phyloP scores from a whole-genome alignment of 257 asterid species.

The Plantago ovata region DNA sequence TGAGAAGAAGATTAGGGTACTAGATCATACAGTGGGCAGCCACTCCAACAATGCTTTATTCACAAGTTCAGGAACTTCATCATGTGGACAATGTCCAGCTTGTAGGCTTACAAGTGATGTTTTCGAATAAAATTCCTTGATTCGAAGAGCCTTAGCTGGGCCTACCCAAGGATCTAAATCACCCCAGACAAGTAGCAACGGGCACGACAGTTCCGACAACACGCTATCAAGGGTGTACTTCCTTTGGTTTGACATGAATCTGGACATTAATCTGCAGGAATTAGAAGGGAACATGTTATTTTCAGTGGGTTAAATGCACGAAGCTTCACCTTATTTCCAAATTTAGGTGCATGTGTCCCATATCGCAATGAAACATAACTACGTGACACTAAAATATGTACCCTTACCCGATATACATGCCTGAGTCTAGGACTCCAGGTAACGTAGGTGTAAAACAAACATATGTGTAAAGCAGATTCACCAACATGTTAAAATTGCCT shows the following conservation, averaged over 20 bases:
- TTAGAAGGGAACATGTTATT: neutral
- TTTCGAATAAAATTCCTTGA: constrained; percentile 69
- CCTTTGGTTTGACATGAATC: constrained; percentile 76
- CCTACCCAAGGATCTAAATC: constrained; percentile 97
- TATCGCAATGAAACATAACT: neutral
- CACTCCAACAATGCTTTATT: constrained; percentile 80
- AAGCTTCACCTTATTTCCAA: neutral
- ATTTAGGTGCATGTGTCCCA: neutral
- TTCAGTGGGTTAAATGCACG: neutral
- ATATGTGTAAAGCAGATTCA: too few species aligned
- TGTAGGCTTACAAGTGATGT: constrained; percentile 62
- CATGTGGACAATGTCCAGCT: constrained; percentile 97
- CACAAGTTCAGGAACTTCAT: constrained; percentile 87
- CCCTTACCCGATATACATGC: too few species aligned
- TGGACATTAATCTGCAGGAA: constrained; percentile 67
- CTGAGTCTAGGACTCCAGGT: too few species aligned
- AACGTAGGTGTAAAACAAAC: too few species aligned
- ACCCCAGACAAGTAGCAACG: constrained; percentile 82
- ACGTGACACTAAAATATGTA: too few species aligned
- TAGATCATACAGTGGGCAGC: constrained; percentile 36
- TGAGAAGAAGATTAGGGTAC: constrained; percentile 24
- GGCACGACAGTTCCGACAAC: constrained; percentile 69
- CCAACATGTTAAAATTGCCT: too few species aligned
- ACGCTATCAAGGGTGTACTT: constrained; percentile 78
- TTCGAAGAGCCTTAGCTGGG: constrained; percentile 76